Evolutionary conservation across 2,329 filamentous ascomycete species (phyloP).

Genomic region (Alternaria dauci): DNA sequence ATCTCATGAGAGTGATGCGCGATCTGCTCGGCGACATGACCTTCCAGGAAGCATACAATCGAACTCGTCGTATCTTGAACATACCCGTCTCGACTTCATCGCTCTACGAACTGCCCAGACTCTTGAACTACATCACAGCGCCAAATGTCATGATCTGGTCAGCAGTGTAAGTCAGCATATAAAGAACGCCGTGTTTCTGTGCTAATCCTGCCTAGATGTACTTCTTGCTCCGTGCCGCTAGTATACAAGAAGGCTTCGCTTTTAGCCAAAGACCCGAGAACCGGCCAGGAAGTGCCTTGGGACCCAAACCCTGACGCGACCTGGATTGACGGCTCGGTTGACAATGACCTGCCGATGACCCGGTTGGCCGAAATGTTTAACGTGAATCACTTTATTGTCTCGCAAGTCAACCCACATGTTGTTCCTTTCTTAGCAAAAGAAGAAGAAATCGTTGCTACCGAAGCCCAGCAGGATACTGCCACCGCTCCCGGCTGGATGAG

Average conservation of each 20-base stretch:
- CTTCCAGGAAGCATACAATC: conserved; percentile 94
- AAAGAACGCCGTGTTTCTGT: not conserved
- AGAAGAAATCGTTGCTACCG: conserved; percentile 61
- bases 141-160: conserved; percentile 97
- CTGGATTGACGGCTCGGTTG: conserved; percentile 95
- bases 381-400: conserved; percentile 97
- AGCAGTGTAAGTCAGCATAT: conserved; percentile 68
- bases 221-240: conserved; percentile 90
- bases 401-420: conserved; percentile 94
- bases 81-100: conserved; percentile 91
- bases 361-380: conserved; percentile 95
- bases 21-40: conserved; percentile 85
- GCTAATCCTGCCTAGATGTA: conserved; percentile 62
- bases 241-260: conserved; percentile 82
- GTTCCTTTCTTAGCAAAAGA: conserved; percentile 84
- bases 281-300: conserved; percentile 81
- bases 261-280: conserved; percentile 83
- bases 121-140: conserved; percentile 92
- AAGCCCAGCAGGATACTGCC: conserved; percentile 46
- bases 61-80: conserved; percentile 90
- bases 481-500: conserved; percentile 67
- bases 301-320: conserved; percentile 78
- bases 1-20: conserved; percentile 83
- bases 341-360: conserved; percentile 92
- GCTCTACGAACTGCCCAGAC: conserved; percentile 82